A percentile compares a stretch with the other conserved stretches of the same genome.
These are phyloP conservation scores for Blastocystis sp. DNA, from an alignment of 352 stramenopile genomes.

Conservation along the genomic window DNA sequence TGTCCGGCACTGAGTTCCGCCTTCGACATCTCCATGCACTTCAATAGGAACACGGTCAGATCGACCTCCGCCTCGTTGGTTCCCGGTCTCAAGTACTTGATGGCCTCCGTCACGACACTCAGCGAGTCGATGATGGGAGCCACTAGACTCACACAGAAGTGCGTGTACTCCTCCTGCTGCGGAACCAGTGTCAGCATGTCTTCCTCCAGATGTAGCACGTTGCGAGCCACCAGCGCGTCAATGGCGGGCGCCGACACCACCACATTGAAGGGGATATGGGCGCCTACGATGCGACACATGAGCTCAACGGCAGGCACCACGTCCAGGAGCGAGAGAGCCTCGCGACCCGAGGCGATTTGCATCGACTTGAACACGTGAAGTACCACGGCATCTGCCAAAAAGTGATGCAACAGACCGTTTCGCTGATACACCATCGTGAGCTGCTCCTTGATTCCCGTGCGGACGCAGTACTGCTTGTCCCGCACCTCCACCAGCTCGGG, in stretches of 20 bases:
- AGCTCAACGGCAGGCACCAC: conserved; percentile 53
- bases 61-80: conserved; percentile 2
- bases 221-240: neutral
- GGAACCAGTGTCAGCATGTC: conserved; percentile 37
- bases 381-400: conserved; percentile 69
- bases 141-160: conserved; percentile 67
- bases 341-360: conserved; percentile 54
- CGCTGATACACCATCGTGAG: conserved; percentile 73
- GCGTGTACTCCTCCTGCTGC: conserved; percentile 60
- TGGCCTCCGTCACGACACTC: conserved; percentile 18
- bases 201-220: neutral
- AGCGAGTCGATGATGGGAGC: conserved; percentile 72
- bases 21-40: conserved; percentile 46
- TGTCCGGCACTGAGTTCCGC: neutral
- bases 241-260: conserved; percentile 11
- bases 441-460: conserved; percentile 57
- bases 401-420: conserved; percentile 72
- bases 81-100: neutral
- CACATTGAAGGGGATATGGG: conserved; percentile 34
- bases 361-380: conserved; percentile 65
- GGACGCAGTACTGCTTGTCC: conserved; percentile 63
- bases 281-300: neutral
- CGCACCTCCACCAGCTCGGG: conserved; percentile 63
- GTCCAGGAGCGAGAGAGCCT: conserved; percentile 59
- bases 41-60: conserved; percentile 21